Evolutionary conservation across 2,329 filamentous ascomycete species (phyloP), one percentile per base, ranked within the genome.

Genomic region (Fusarium tjaetaba): DNA sequence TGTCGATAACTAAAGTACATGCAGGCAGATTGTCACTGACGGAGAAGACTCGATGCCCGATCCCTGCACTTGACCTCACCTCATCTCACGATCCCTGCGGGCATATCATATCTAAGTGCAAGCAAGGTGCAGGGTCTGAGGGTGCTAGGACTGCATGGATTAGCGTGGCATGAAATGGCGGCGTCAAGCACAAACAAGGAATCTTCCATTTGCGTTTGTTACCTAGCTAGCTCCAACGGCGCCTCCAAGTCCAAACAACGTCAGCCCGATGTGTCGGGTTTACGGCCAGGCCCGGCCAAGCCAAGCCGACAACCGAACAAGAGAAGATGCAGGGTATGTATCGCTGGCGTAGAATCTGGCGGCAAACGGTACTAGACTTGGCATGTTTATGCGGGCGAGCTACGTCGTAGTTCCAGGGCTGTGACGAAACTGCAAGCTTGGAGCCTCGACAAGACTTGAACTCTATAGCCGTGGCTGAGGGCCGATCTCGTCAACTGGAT

Each of bases 261-360:
- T 16, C 38, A 69, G 46, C 26, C 58, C 48, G 26, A n/a, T 39
- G 41, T 36, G 59, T 48, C 55, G 60, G 53, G 32, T 42, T 70
- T 42, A 16, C 22, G 18, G 34, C 39, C 59, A 59, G 52, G 38
- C 24, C n/a, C 4, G 28, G 28, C 28, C 28, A 28, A 28, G 28
- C 28, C 28, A 28, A 34, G 20, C 18, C 18, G n/a, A 26, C 6
- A 16, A 28, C 34, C 7, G 49, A 53, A 22, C 7, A 22, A 26
- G 28, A 24, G 22, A 7, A 24, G 24, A 16, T 16, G n/a, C 32
- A 53, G 32, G 49, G 32, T 26, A 22, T 38, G 32, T 26, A 26
- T 38, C 24, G 18, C 14, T 52, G 32, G 11, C 10, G 13, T 26
- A 28, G 13, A 26, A 53, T 38, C 24, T 38, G 14, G 11, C 24